A percentile compares a stretch with the other conserved stretches of the same genome.
Conservation (phyloP, 345 rosid species). For the Sisymbrium irio region DNA sequence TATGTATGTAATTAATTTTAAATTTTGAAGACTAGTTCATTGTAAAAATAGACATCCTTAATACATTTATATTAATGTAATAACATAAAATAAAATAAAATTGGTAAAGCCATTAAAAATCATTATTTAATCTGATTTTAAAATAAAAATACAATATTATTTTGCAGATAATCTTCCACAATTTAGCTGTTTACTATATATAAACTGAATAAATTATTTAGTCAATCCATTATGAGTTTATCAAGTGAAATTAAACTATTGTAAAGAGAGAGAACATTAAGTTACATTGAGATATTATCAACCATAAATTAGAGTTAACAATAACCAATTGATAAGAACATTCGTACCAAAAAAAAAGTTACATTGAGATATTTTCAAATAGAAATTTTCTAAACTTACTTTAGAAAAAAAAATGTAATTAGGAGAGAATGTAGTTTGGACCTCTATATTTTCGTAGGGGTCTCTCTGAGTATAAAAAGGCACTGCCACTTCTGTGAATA, state of each 20-base stretch:
- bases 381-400: neutral
- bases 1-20: too few species aligned
- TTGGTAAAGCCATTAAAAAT: too few species aligned
- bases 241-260: neutral
- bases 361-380: neutral
- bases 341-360: too few species aligned
- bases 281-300: too few species aligned
- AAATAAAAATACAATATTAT: neutral
- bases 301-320: too few species aligned
- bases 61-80: too few species aligned
- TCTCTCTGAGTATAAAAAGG: constrained; percentile 16
- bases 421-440: constrained; percentile 24
- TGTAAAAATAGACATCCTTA: too few species aligned
- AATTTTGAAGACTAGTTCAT: too few species aligned
- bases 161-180: neutral
- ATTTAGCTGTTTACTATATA: neutral
- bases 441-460: constrained; percentile 21
- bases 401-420: neutral
- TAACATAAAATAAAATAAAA: too few species aligned
- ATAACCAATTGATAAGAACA: too few species aligned
- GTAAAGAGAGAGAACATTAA: neutral
- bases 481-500: constrained; percentile 37
- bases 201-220: neutral
- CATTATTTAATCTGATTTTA: too few species aligned
- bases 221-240: neutral